phyloP scores from a whole-genome alignment of 176 grass and related monocot genomes.

The Miscanthus lutarioriparius region DNA sequence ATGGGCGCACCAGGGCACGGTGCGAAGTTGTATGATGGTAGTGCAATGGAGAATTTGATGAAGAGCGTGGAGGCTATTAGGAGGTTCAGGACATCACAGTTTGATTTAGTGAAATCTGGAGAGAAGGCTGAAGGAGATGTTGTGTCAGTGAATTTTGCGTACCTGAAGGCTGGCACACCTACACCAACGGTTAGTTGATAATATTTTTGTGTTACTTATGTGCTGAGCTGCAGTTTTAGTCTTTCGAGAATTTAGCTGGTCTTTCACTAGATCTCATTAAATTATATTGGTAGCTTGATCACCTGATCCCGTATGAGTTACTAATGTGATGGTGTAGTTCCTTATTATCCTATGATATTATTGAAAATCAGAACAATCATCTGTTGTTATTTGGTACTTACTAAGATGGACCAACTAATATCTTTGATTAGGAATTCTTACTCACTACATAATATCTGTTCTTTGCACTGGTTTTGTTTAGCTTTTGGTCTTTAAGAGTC shows the following conservation, averaged over 20 bases:
- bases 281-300: constrained; percentile 21
- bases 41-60: constrained; percentile 95
- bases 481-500: not conserved
- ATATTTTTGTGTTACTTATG: not conserved
- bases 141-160: constrained; percentile 88
- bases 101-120: constrained; percentile 86
- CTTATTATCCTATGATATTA: not conserved
- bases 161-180: constrained; percentile 81
- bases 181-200: constrained; percentile 74
- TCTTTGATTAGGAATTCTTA: not conserved
- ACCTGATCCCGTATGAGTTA: not conserved
- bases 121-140: constrained; percentile 81
- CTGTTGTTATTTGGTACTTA: not conserved
- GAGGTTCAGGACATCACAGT: constrained; percentile 80
- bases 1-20: constrained; percentile 82
- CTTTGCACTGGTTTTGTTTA: constrained; percentile 12
- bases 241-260: not conserved
- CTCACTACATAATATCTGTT: not conserved
- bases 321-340: constrained; percentile 1
- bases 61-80: constrained; percentile 79
- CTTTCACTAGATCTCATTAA: not conserved
- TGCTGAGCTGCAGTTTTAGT: not conserved
- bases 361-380: not conserved
- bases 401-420: not conserved
- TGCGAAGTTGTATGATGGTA: constrained; percentile 91